Evolutionary conservation across 805 yeast species (phyloP).

Genomic region (Saccharomycopsis olivae): DNA sequence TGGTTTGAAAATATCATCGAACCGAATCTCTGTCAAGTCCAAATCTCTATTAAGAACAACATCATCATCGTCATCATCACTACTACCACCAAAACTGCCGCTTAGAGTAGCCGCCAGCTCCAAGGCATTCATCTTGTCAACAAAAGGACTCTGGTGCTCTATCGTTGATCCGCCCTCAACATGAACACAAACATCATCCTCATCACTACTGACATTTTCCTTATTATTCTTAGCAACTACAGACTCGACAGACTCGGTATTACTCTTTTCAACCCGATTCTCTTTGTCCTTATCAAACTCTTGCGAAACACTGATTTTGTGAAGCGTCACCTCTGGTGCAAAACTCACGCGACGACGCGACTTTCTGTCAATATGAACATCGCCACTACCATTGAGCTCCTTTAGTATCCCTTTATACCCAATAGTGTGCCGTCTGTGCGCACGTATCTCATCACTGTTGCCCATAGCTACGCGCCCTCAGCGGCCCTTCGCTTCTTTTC

Average conservation of each 20-base stretch:
- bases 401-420: slow-evolving; percentile 16
- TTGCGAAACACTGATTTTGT: slow-evolving; percentile 29
- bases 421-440: slow-evolving; percentile 17
- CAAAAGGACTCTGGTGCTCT: slow-evolving; percentile 8
- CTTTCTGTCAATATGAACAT: slow-evolving; percentile 2
- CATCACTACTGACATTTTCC: background rate
- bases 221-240: background rate
- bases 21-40: slow-evolving; percentile 18
- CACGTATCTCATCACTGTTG: background rate
- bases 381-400: slow-evolving; percentile 5
- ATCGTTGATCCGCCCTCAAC: background rate
- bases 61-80: slow-evolving; percentile 18
- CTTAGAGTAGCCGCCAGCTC: background rate
- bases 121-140: slow-evolving; percentile 5
- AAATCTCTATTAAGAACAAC: background rate
- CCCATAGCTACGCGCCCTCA: too few relatives aligned
- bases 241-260: too few relatives aligned
- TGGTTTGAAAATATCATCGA: slow-evolving; percentile 12
- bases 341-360: slow-evolving; percentile 51
- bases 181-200: background rate
- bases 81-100: background rate
- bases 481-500: too few relatives aligned
- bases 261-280: too few relatives aligned
- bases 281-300: slow-evolving; percentile 14
- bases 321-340: slow-evolving; percentile 55